Percentiles rank a stretch among this genome's conserved stretches.
Conservation (phyloP, 2,329 filamentous ascomycete species). For the Penicillium sp. region DNA sequence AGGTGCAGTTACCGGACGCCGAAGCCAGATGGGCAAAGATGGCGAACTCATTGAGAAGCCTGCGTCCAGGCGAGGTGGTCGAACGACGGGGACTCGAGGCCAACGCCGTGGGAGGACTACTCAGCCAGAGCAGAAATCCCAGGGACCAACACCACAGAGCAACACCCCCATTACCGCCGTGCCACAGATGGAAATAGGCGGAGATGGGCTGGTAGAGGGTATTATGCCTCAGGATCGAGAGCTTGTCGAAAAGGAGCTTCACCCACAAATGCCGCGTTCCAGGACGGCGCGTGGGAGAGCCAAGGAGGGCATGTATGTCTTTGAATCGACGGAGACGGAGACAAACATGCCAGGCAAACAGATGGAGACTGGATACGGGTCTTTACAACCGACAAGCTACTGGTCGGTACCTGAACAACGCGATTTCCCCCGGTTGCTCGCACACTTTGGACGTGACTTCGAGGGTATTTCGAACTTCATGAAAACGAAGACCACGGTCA, state of each 20-base stretch:
- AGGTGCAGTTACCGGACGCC: constrained; percentile 29
- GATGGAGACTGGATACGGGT: constrained; percentile 36
- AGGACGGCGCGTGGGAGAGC: constrained; percentile 31
- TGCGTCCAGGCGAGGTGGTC: constrained; percentile 33
- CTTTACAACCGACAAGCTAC: constrained; percentile 49
- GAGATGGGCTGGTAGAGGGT: constrained; percentile 20
- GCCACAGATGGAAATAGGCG: constrained; percentile 26
- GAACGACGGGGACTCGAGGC: constrained; percentile 34
- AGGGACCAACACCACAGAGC: constrained; percentile 10
- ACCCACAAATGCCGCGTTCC: constrained; percentile 23
- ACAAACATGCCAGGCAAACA: constrained; percentile 20
- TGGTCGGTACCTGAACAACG: constrained; percentile 53
- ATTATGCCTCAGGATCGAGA: constrained; percentile 24
- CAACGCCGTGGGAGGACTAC: constrained; percentile 35
- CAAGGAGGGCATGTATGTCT: constrained; percentile 37
- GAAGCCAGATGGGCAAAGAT: constrained; percentile 35
- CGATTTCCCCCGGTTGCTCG: constrained; percentile 47
- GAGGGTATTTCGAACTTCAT: constrained; percentile 50
- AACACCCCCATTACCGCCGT: constrained; percentile 23
- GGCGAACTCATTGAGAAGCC: constrained; percentile 37
- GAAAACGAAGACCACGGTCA: constrained; percentile 53
- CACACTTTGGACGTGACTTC: constrained; percentile 50
- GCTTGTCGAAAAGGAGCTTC: constrained; percentile 24
- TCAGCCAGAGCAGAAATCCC: constrained; percentile 29
- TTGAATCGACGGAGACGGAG: constrained; percentile 36